Percentiles rank a stretch among this genome's conserved stretches.
phyloP scores from a whole-genome alignment of 768 basidiomycete species.

The Mycena haematopus region DNA sequence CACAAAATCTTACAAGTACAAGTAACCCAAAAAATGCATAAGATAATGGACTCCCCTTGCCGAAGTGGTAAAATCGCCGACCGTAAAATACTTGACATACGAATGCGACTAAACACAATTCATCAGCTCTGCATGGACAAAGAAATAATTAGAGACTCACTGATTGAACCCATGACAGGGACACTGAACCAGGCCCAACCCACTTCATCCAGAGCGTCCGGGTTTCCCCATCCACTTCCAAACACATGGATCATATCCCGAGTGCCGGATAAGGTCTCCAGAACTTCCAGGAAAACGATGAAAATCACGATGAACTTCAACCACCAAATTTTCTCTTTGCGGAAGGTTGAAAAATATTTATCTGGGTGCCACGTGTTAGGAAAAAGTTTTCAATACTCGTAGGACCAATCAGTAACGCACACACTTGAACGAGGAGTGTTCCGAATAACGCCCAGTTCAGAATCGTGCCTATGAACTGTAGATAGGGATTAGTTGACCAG shows the following conservation, averaged over 20 bases:
- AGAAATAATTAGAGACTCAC: background rate
- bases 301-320: slow-evolving; percentile 12
- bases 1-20: background rate
- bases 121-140: background rate
- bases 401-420: slow-evolving; percentile 6
- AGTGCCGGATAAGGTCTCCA: slow-evolving; percentile 11
- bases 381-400: background rate
- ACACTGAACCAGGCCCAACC: slow-evolving; percentile 23
- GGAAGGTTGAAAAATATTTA: slow-evolving; percentile 22
- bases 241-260: slow-evolving; percentile 12
- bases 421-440: slow-evolving; percentile 19
- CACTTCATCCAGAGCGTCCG: slow-evolving; percentile 12
- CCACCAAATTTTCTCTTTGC: slow-evolving; percentile 9
- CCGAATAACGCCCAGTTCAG: slow-evolving; percentile 25
- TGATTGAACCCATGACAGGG: slow-evolving; percentile 16
- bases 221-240: slow-evolving; percentile 19
- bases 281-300: slow-evolving; percentile 17
- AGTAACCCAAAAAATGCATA: background rate
- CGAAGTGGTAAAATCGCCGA: slow-evolving; percentile 13
- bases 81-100: slow-evolving; percentile 21
- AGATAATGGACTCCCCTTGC: background rate
- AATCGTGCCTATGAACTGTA: slow-evolving; percentile 19
- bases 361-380: background rate
- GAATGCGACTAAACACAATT: slow-evolving; percentile 1
- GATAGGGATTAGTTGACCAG: background rate